Base-by-base conservation (phyloP, 2,329 filamentous ascomycete species). In the Dactylella cylindrospora region DNA sequence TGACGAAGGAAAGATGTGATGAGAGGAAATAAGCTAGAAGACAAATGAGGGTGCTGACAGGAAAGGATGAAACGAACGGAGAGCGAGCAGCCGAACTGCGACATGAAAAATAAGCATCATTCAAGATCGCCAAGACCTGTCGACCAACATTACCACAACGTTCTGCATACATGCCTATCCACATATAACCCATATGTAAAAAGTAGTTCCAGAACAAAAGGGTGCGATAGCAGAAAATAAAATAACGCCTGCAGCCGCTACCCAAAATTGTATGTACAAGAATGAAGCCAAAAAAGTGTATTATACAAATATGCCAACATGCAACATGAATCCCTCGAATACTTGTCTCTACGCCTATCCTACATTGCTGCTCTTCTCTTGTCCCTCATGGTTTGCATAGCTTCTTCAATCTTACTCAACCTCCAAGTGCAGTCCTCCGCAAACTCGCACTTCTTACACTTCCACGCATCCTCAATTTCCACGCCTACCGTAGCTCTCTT, bases 361-460 rank as follows among this genome's bases (percentile, higher is more conserved):
- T 35, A 40, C 39, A 29, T 43, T 13, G 35, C 26, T 17, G 15
- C 28, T 25, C 50, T 9, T 33, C 47, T 46, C 31, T 6, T 61
- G 49, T 73, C 75, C 64, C 72, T 68, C n/a, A 71, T 72, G 17
- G 75, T 76, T 17, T 26, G 32, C 47, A 50, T 51, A n/a, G 62
- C 33, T 70, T 86, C 82, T 61, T 82, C 78, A 50, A 90, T 82
- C 72, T 86, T 84, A 8, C 77, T 77, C 67, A 79, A 77, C 29
- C 90, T 78, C 91, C 91, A 97, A 9, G 80, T 78, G 71, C 91
- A 97, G 1, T 76, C 78, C 2, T 88, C 84, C 0, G 79, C 81
- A 72, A 96, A 96, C 66, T 95, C 89, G 70, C 91, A 97, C 19
- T 79, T 82, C 22, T 50, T 54, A 71, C 91, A 97, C 72, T 96